Base-by-base conservation (phyloP, 352 stramenopile genomes). In the Globisporangium emineosum region DNA sequence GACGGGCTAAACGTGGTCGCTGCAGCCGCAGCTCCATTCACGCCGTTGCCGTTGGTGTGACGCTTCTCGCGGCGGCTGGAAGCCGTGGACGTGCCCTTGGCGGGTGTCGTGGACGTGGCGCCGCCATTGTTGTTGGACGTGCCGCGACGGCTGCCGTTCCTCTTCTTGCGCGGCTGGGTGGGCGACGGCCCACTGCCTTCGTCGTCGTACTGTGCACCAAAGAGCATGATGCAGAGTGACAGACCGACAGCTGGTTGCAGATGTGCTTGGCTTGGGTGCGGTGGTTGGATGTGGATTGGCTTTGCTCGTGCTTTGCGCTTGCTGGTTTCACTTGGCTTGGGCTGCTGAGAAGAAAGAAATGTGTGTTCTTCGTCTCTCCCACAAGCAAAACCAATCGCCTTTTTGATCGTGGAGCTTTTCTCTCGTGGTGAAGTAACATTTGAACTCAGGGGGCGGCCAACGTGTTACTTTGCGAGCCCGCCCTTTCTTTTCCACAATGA, bases 201-300 rank as follows among this genome's bases (percentile, higher is more conserved):
- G 23, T 84, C 76, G 53, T 84, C 76, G 67, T 84, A 84, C 67
- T 84, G 76, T 43, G 73, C 52, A 54, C 76, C 76, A 60, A 84
- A 84, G 6, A 84, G 71, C 76, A 84, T 84, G 32, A 21, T 69
- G 40, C 30, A 29, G 59, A 50, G 27, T 64, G 33, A 47, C 17
- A 2, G 40, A 47, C 8, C 9, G 51, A 57, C 27, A 43, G 29
- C 29, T 58, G 52, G 30, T 27, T 52, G 25, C 30, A 25, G 51
- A 42, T 42, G 50, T 32, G 29, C 5, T 2, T 32, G 29, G 4
- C 17, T 29, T 8, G n/a, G 27, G 17, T n/a, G 50, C 12, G 25
- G 40, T 47, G 40, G 40, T 47, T 42, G 51, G 50, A 40, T 42
- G 29, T 15, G 8, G 51, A 27, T 29, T 33, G 8, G 35, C 8